phyloP scores from a whole-genome alignment of 441 rosid genomes.

The Capsella rubella region DNA sequence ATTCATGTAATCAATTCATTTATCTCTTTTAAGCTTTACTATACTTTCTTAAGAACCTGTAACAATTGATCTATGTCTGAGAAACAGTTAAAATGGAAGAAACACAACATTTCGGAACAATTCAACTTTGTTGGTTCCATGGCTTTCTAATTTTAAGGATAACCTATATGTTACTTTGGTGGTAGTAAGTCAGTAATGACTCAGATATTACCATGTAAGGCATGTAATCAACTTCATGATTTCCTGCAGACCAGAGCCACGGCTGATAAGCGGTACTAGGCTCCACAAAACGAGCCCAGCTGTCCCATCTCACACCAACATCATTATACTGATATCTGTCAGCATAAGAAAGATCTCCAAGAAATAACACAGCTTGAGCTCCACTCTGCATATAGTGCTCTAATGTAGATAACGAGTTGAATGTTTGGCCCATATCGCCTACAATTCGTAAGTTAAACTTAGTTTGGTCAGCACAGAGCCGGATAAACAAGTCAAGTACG shows the following conservation, averaged over 20 bases:
- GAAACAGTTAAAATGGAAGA: background rate
- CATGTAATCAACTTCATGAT: constrained; percentile 77
- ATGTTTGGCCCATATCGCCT: constrained; percentile 88
- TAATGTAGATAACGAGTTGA: constrained; percentile 76
- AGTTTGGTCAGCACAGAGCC: constrained; percentile 4
- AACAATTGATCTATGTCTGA: constrained; percentile 1
- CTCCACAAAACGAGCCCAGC: constrained; percentile 80
- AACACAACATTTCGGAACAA: background rate
- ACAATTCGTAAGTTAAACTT: constrained; percentile 24
- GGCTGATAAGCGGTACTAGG: constrained; percentile 77
- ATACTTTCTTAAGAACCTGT: background rate
- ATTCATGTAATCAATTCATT: constrained; percentile 3
- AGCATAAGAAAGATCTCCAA: constrained; percentile 82
- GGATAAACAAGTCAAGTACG: constrained; percentile 7
- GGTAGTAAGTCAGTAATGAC: constrained; percentile 8
- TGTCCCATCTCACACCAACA: constrained; percentile 78
- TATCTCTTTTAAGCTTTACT: background rate
- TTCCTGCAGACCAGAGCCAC: constrained; percentile 81
- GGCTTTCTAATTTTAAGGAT: background rate
- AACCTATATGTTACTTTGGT: background rate
- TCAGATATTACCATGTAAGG: constrained; percentile 63
- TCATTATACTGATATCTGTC: constrained; percentile 71
- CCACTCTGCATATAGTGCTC: constrained; percentile 73
- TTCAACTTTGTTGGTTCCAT: background rate
- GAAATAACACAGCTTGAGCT: constrained; percentile 70